Conservation (phyloP, 2,329 filamentous ascomycete genomes). For the Trichoderma guizhouense region DNA sequence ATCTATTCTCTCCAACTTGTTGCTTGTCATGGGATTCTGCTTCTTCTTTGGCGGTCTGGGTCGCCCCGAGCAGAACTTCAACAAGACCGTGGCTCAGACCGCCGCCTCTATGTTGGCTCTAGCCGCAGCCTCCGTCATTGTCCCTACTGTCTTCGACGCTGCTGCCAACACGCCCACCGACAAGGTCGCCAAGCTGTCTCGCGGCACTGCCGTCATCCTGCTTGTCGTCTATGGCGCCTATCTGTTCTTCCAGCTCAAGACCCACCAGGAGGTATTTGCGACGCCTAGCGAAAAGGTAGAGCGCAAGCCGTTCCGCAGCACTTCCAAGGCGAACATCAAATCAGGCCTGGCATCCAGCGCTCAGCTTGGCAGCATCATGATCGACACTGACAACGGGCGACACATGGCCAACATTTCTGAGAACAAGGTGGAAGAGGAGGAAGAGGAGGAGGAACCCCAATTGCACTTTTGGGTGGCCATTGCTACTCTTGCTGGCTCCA, state of each 20-base stretch:
- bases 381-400: constrained; percentile 29
- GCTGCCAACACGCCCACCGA: constrained; percentile 38
- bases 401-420: not conserved
- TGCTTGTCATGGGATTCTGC: constrained; percentile 86
- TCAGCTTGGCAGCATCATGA: constrained; percentile 36
- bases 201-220: constrained; percentile 74
- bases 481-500: constrained; percentile 66
- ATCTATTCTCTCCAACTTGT: constrained; percentile 84
- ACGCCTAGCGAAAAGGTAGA: constrained; percentile 74
- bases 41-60: constrained; percentile 85
- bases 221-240: constrained; percentile 81
- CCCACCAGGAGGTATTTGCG: constrained; percentile 77
- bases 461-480: constrained; percentile 71
- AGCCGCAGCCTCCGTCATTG: constrained; percentile 77
- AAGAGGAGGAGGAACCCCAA: constrained; percentile 69
- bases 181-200: constrained; percentile 62
- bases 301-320: constrained; percentile 44
- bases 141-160: constrained; percentile 80
- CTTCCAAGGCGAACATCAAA: constrained; percentile 33
- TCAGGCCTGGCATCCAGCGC: constrained; percentile 40
- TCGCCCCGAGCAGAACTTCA: constrained; percentile 81
- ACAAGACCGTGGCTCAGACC: constrained; percentile 87
- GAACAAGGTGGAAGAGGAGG: constrained; percentile 34
- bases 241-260: constrained; percentile 87
- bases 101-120: constrained; percentile 77